These are phyloP conservation scores for Adansonia rubrostipa DNA, from an alignment of 441 rosid species.

Conservation along the genomic window DNA sequence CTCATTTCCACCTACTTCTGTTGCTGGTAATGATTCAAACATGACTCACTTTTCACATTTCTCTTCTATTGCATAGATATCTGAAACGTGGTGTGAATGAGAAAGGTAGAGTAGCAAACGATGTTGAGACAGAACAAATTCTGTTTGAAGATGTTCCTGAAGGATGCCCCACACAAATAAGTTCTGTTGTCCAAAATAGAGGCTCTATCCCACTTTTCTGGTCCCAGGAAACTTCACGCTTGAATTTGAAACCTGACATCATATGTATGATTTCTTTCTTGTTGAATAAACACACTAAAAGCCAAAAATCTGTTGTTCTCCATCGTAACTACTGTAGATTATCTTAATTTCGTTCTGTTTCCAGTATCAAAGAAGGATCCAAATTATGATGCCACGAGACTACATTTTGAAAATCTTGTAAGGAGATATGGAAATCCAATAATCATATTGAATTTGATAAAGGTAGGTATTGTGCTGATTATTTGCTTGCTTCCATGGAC, in stretches of 20 bases:
- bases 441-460: conserved; percentile 71
- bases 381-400: conserved; percentile 66
- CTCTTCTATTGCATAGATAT: conserved; percentile 45
- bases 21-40: background rate
- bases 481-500: background rate
- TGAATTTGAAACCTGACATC: conserved; percentile 79
- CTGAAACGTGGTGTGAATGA: conserved; percentile 79
- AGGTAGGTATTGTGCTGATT: conserved; percentile 44
- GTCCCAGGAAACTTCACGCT: conserved; percentile 84
- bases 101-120: conserved; percentile 88
- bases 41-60: conserved; percentile 22
- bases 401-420: conserved; percentile 73
- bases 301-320: background rate
- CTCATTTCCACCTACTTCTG: too few relatives aligned
- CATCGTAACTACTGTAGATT: conserved; percentile 1
- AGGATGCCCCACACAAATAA: conserved; percentile 52
- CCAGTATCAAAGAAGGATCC: conserved; percentile 49
- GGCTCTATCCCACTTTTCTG: conserved; percentile 87
- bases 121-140: conserved; percentile 88
- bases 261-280: conserved; percentile 51
- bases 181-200: conserved; percentile 74
- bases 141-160: conserved; percentile 69
- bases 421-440: conserved; percentile 83
- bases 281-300: background rate
- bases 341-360: conserved; percentile 34